Evolutionary conservation across 2,329 filamentous ascomycete species (phyloP), one percentile per base, ranked within the genome.

Genomic region (Bipolaris oryzae): DNA sequence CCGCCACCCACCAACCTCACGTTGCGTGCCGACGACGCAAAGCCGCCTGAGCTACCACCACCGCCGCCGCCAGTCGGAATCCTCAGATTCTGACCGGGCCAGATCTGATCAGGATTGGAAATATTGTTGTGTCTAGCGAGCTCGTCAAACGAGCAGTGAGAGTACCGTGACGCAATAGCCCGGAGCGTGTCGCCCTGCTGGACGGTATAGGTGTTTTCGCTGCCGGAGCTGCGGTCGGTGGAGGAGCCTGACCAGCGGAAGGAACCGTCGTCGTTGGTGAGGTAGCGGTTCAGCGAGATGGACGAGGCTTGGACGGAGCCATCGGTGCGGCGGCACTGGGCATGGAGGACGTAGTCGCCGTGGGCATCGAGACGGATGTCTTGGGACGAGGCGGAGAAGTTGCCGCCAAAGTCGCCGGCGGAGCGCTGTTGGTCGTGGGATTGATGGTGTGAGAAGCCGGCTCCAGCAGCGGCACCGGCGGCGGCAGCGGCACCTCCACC

Each of bases 131-230:
- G 65, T 3, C 65, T 54, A 1, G 68, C 63, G 3, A 71, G 52
- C 0, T 70, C 65, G 5, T 71, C 65, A n/a, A 59, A 70, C 1
- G 63, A 61, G 60, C 69, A 71, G 49, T 70, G 62, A 7, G 46
- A 58, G 55, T 63, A 64, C 13, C 69, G 58, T 2, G 46, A 52
- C 0, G 69, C 69, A 37, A 71, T 70, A 46, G 68, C 62, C 9
- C 68, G 69, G 2, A 71, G 59, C 11, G 69, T 70, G 18, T 71
- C 69, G 41, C 69, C 69, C 35, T 55, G 60, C 49, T 71, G 69
- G 4, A 71, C 69, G 1, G 62, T 69, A 37, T 68, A 63, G 6
- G 61, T 55, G n/a, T 55, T 60, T 13, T 50, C 50, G 33, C 20
- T 4, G 7, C 55, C 50, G 7, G 37, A 25, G 0, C 55, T 52